Evolutionary conservation across 495 filamentous ascomycete genomes (phyloP).

Genomic region (Xylaria bambusicola): DNA sequence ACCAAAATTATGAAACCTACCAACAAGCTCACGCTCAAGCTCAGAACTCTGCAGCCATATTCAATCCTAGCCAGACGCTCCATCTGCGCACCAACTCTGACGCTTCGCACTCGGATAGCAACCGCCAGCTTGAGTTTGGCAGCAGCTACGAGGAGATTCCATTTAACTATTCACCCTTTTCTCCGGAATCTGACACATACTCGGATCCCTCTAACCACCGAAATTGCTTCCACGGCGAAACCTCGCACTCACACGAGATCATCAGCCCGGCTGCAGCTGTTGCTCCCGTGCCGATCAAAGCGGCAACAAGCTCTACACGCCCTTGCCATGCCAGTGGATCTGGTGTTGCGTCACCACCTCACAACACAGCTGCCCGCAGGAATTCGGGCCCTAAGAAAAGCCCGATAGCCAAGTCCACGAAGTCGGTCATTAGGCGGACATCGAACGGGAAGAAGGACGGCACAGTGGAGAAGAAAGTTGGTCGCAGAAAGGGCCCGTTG

Average conservation of each 20-base stretch:
- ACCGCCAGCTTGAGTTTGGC: slow-evolving; percentile 60
- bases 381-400: slow-evolving; percentile 71
- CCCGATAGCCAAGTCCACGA: slow-evolving; percentile 74
- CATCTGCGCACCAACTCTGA: slow-evolving; percentile 84
- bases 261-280: slow-evolving; percentile 70
- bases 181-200: slow-evolving; percentile 65
- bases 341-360: slow-evolving; percentile 64
- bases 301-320: slow-evolving; percentile 56
- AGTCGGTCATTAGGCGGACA: slow-evolving; percentile 75
- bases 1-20: slow-evolving; percentile 49
- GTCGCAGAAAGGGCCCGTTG: slow-evolving; percentile 80
- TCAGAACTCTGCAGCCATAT: slow-evolving; percentile 63
- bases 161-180: slow-evolving; percentile 70
- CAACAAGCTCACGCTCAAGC: slow-evolving; percentile 45
- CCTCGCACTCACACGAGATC: slow-evolving; percentile 47
- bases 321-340: slow-evolving; percentile 59
- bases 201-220: slow-evolving; percentile 52
- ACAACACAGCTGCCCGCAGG: slow-evolving; percentile 48
- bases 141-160: slow-evolving; percentile 84
- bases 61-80: slow-evolving; percentile 83
- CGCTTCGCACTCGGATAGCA: slow-evolving; percentile 72
- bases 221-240: slow-evolving; percentile 51
- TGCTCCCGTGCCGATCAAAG: slow-evolving; percentile 70
- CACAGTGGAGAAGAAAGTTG: slow-evolving; percentile 80
- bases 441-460: slow-evolving; percentile 74